Percentiles rank a stretch among this genome's conserved stretches.
These are phyloP conservation scores for Botrytis squamosa DNA, from an alignment of 2,329 filamentous ascomycete species.

Conservation along the genomic window DNA sequence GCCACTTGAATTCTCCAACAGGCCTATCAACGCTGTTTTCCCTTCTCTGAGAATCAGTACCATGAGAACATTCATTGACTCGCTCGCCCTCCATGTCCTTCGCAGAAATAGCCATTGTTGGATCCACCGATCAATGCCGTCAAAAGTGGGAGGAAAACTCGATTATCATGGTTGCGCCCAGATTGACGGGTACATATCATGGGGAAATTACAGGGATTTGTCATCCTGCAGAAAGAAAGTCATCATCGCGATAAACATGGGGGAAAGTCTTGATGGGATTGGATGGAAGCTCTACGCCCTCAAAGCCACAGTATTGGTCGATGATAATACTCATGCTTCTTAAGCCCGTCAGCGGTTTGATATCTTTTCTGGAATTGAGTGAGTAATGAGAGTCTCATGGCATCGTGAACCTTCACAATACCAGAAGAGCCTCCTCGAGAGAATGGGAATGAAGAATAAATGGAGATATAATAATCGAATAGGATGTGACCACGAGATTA, in stretches of 20 bases:
- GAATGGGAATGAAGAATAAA: background rate
- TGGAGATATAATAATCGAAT: background rate
- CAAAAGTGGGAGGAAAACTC: background rate
- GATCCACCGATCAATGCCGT: background rate
- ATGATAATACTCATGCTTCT: background rate
- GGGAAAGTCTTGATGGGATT: background rate
- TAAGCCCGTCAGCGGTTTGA: too few species aligned
- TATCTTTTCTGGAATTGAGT: background rate
- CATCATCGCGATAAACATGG: background rate
- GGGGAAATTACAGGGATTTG: slow-evolving; percentile 2
- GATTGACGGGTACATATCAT: background rate
- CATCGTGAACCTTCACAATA: background rate
- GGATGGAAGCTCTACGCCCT: background rate
- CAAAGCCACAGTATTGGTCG: background rate
- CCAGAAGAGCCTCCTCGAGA: background rate
- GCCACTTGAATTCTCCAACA: background rate
- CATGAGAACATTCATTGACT: background rate
- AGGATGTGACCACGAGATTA: background rate
- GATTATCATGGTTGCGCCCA: background rate
- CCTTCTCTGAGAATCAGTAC: background rate
- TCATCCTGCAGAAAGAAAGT: background rate
- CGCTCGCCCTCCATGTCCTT: background rate
- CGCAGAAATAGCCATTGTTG: background rate
- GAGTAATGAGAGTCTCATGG: background rate
- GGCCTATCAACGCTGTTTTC: background rate